Percentiles rank a stretch among this genome's conserved stretches.
phyloP scores from a whole-genome alignment of 2,329 filamentous ascomycete species.

The Cladosporium colombiae region DNA sequence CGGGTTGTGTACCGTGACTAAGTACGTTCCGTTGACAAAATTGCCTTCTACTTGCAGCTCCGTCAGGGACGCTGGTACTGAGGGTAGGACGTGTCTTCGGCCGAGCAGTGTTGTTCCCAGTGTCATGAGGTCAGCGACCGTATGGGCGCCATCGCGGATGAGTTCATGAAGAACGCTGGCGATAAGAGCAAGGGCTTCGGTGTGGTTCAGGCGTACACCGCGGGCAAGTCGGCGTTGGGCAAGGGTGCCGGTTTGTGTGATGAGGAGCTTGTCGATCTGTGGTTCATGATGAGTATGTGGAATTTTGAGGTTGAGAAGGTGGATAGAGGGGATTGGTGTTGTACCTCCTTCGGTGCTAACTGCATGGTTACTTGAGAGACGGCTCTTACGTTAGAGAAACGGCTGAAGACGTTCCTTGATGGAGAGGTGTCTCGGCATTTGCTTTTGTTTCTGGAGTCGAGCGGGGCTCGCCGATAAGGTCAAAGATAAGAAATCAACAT shows the following conservation, averaged over 20 bases:
- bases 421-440: conserved; percentile 7
- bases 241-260: conserved; percentile 82
- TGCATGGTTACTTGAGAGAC: conserved; percentile 34
- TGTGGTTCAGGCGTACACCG: conserved; percentile 85
- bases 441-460: not conserved
- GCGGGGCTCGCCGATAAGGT: conserved; percentile 1
- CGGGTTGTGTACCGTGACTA: conserved; percentile 91
- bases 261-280: conserved; percentile 93
- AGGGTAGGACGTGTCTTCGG: conserved; percentile 84
- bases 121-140: conserved; percentile 88
- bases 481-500: not conserved
- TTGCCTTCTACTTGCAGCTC: conserved; percentile 95
- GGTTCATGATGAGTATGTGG: not conserved
- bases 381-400: conserved; percentile 16
- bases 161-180: conserved; percentile 91
- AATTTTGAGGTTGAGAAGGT: not conserved
- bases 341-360: conserved; percentile 40
- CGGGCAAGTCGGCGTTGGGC: conserved; percentile 86
- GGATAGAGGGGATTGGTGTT: not conserved
- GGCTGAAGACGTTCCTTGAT: conserved; percentile 3
- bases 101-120: conserved; percentile 91
- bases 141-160: conserved; percentile 93
- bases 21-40: conserved; percentile 85
- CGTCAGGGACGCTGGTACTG: conserved; percentile 73
- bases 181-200: conserved; percentile 82